These are phyloP conservation scores for Kwoniella dejecticola DNA, from an alignment of 768 basidiomycete genomes.

Conservation along the genomic window DNA sequence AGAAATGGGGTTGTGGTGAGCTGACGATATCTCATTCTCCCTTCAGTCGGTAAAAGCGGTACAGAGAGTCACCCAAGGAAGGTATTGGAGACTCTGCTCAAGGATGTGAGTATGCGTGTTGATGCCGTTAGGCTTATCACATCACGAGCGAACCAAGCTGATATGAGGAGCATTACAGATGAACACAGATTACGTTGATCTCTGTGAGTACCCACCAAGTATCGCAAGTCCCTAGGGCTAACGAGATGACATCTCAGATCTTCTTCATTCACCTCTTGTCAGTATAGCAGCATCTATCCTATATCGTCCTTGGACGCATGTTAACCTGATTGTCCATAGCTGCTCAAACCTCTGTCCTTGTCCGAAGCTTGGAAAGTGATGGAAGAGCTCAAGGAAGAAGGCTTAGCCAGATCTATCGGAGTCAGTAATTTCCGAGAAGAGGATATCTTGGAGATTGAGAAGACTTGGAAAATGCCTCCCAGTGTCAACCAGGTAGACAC, in stretches of 20 bases:
- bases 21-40: background rate
- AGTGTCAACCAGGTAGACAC: constrained; percentile 50
- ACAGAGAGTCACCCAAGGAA: constrained; percentile 36
- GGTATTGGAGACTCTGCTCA: constrained; percentile 61
- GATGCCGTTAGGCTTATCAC: background rate
- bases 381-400: constrained; percentile 61
- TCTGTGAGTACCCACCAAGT: constrained; percentile 55
- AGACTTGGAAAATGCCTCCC: constrained; percentile 30
- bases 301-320: too few relatives aligned
- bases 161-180: constrained; percentile 1
- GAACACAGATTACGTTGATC: constrained; percentile 14
- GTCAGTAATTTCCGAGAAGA: constrained; percentile 55
- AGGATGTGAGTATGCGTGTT: constrained; percentile 58
- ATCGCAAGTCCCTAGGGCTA: background rate
- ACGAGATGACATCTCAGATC: constrained; percentile 53
- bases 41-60: constrained; percentile 4
- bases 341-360: constrained; percentile 52
- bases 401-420: constrained; percentile 50
- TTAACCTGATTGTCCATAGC: constrained; percentile 9
- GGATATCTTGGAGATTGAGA: constrained; percentile 51
- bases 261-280: constrained; percentile 61
- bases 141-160: background rate
- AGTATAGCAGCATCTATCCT: too few relatives aligned
- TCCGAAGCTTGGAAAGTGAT: constrained; percentile 65
- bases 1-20: background rate